These are phyloP conservation scores for Nectriaceae sp. DNA, from an alignment of 2,329 filamentous ascomycete genomes.

Conservation along the genomic window DNA sequence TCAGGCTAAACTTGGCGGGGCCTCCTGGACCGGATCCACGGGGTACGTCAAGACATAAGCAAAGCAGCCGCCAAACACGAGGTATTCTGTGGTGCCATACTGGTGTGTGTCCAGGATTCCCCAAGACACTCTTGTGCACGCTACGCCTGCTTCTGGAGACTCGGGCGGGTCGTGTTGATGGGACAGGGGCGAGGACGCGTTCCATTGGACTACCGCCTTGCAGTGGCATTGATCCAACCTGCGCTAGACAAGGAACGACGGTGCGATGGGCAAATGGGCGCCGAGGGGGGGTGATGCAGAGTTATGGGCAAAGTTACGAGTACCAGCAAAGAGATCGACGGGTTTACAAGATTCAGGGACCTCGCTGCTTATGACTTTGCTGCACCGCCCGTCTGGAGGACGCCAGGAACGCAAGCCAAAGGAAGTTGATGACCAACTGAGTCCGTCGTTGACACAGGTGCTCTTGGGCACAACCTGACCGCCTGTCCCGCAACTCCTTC, in stretches of 20 bases:
- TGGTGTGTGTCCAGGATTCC: slow-evolving; percentile 29
- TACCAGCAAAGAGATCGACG: neutral
- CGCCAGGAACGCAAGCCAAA: too few species aligned
- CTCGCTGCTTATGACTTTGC: neutral
- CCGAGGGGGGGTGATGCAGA: slow-evolving; percentile 6
- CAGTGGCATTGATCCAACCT: slow-evolving; percentile 32
- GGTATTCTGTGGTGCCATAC: slow-evolving; percentile 27
- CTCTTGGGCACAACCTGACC: neutral
- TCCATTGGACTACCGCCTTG: slow-evolving; percentile 30
- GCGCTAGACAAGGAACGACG: slow-evolving; percentile 31
- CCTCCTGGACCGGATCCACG: neutral
- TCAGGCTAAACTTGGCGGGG: neutral
- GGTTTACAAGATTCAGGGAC: neutral
- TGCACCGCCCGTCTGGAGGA: too few species aligned
- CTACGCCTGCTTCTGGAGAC: slow-evolving; percentile 21
- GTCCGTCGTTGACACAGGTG: neutral
- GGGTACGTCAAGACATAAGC: neutral
- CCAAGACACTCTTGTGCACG: slow-evolving; percentile 24
- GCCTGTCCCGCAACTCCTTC: slow-evolving; percentile 2
- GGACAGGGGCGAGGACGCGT: slow-evolving; percentile 15
- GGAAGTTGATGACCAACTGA: too few species aligned
- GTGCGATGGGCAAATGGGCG: slow-evolving; percentile 4
- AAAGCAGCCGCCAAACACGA: slow-evolving; percentile 26
- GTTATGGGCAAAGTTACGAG: neutral
- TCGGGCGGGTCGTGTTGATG: slow-evolving; percentile 32